Evolutionary conservation across 371 early-diverging fungal genomes (phyloP).

Genomic region (Mycotypha africana): DNA sequence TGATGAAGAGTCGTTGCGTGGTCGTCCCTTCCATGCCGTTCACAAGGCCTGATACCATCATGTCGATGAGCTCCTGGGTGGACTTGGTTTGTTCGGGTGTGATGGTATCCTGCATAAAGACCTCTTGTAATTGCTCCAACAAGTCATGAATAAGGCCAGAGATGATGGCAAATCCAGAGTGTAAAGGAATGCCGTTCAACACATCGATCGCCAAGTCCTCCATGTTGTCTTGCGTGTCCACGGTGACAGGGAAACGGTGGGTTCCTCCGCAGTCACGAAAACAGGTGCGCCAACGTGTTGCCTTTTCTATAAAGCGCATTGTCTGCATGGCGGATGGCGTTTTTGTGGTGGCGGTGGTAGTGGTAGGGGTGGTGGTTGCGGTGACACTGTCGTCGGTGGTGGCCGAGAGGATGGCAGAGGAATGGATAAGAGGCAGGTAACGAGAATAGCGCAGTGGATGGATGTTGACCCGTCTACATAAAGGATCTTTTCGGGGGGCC

Average conservation of each 20-base stretch:
- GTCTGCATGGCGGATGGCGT: constrained; percentile 3
- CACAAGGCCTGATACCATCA: constrained; percentile 7
- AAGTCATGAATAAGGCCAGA: constrained; percentile 18
- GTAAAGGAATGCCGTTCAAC: constrained; percentile 17
- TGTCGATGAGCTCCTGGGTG: constrained; percentile 6
- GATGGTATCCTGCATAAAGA: constrained; percentile 10
- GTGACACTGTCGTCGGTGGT: too few species aligned
- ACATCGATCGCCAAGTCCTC: constrained; percentile 21
- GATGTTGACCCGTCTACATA: constrained; percentile 4
- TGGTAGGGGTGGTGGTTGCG: too few species aligned
- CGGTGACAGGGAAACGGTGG: constrained; percentile 15
- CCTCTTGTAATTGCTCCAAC: constrained; percentile 15
- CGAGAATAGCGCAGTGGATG: constrained; percentile 13
- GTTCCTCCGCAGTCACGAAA: constrained; percentile 29
- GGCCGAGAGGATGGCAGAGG: too few species aligned
- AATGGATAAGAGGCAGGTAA: constrained; percentile 13
- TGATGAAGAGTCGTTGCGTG: constrained; percentile 10
- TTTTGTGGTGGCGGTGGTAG: constrained; percentile 1
- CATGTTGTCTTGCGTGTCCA: constrained; percentile 11
- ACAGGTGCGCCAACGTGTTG: constrained; percentile 31
- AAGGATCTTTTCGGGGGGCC: neutral
- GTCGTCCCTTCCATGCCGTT: constrained; percentile 7
- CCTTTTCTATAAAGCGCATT: constrained; percentile 16
- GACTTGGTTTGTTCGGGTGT: neutral
- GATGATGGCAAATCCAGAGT: constrained; percentile 20